phyloP scores from a whole-genome alignment of 352 stramenopile genomes.

The Phytophthora idaei region DNA sequence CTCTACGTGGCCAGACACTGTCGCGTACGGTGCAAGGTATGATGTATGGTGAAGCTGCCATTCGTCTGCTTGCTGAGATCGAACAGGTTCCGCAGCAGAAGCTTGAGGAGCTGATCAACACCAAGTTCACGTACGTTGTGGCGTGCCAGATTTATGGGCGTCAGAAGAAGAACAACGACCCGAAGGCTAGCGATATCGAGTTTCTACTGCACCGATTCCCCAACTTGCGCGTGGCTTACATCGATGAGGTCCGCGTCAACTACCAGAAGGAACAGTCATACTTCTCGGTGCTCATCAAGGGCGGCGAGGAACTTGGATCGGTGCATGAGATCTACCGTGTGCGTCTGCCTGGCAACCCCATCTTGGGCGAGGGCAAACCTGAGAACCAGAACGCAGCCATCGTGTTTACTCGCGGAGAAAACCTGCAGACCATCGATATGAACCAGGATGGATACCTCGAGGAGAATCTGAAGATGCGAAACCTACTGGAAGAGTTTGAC shows the following conservation, averaged over 20 bases:
- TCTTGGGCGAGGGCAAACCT: constrained; percentile 99
- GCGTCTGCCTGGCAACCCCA: constrained; percentile 97
- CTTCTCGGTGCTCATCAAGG: constrained; percentile 98
- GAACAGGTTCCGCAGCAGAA: constrained; percentile 91
- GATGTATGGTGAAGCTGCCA: constrained; percentile 99
- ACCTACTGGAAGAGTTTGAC: constrained; percentile 98
- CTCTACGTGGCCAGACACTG: constrained; percentile 96
- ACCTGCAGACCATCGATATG: constrained; percentile 99
- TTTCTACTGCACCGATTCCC: constrained; percentile 97
- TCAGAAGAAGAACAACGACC: constrained; percentile 98
- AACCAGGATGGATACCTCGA: constrained; percentile 99
- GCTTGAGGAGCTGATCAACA: constrained; percentile 96
- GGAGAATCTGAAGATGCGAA: constrained; percentile 98
- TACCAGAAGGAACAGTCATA: constrained; percentile 95
- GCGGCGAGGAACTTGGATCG: constrained; percentile 58
- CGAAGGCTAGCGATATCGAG: constrained; percentile 99
- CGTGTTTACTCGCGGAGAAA: constrained; percentile 98
- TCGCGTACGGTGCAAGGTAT: constrained; percentile 98
- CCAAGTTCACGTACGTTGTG: constrained; percentile 99
- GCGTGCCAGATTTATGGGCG: constrained; percentile 98
- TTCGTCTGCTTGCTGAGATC: constrained; percentile 96
- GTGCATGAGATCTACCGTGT: constrained; percentile 97
- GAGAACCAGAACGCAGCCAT: constrained; percentile 99
- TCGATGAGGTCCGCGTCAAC: constrained; percentile 97
- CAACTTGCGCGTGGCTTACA: constrained; percentile 98